Percentiles rank a stretch among this genome's conserved stretches.
Evolutionary conservation across 352 stramenopile genomes (phyloP).

Genomic region (Globisporangium recalcitrans): DNA sequence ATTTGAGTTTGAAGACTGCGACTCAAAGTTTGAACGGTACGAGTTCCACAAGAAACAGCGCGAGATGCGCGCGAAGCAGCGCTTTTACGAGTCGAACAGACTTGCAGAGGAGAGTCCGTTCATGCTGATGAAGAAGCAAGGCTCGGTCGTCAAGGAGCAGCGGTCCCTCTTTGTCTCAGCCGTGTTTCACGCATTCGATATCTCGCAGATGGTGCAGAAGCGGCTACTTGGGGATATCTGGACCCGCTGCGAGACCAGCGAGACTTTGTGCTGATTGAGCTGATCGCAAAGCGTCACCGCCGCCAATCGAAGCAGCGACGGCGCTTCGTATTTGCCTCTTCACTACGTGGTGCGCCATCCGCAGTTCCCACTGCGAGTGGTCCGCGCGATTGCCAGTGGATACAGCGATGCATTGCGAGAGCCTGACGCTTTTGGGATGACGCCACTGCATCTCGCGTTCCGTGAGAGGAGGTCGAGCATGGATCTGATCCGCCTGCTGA

Average conservation of each 20-base stretch:
- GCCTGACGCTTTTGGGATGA: conserved; percentile 51
- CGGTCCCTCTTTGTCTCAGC: conserved; percentile 24
- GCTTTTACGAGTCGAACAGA: conserved; percentile 28
- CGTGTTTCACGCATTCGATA: conserved; percentile 38
- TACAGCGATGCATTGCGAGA: conserved; percentile 35
- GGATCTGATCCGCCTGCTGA: conserved; percentile 26
- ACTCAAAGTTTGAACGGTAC: conserved; percentile 35
- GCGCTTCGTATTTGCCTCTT: conserved; percentile 38
- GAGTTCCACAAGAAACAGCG: conserved; percentile 34
- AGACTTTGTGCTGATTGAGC: conserved; percentile 35
- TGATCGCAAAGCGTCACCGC: conserved; percentile 43
- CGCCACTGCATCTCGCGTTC: conserved; percentile 54
- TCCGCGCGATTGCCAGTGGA: conserved; percentile 33
- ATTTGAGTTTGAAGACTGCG: conserved; percentile 44
- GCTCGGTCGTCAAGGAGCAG: background rate
- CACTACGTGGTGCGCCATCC: conserved; percentile 51
- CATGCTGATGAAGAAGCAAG: background rate
- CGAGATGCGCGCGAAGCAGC: conserved; percentile 38
- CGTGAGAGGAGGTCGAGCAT: conserved; percentile 28
- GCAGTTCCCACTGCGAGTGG: conserved; percentile 25
- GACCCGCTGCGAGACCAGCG: conserved; percentile 29
- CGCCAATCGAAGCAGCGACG: conserved; percentile 46
- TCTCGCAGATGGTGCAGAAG: conserved; percentile 36
- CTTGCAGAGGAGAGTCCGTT: conserved; percentile 3
- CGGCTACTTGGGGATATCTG: conserved; percentile 49